These are phyloP conservation scores for Pichiaceae sp. DNA, from an alignment of 1,139 yeast genomes.

Conservation along the genomic window DNA sequence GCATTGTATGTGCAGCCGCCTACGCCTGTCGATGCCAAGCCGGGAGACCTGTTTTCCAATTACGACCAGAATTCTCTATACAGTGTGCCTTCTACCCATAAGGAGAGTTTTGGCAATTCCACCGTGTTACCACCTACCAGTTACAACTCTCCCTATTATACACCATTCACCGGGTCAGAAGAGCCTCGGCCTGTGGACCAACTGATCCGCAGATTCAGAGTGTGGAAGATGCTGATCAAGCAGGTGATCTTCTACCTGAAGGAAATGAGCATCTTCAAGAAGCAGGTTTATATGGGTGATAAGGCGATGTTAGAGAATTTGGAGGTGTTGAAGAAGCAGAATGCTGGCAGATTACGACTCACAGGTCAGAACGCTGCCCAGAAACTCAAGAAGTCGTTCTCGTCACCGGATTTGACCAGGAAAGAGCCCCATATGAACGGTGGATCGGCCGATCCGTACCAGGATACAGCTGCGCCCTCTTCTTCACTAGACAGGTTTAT, in stretches of 20 bases:
- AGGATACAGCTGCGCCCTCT: slow-evolving; percentile 4
- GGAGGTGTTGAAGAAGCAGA: slow-evolving; percentile 39
- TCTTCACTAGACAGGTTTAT: slow-evolving; percentile 32
- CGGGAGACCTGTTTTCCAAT: background rate
- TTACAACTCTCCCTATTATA: slow-evolving; percentile 24
- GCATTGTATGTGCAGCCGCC: background rate
- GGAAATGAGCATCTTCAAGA: slow-evolving; percentile 57
- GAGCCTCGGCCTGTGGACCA: slow-evolving; percentile 39
- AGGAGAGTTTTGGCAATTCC: slow-evolving; percentile 8
- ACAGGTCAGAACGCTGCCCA: slow-evolving; percentile 9
- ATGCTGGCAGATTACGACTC: slow-evolving; percentile 24
- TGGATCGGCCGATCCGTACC: background rate
- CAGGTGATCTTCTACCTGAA: slow-evolving; percentile 53
- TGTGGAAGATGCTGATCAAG: slow-evolving; percentile 64
- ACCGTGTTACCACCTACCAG: slow-evolving; percentile 21
- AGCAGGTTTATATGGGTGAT: slow-evolving; percentile 59
- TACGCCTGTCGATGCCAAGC: background rate
- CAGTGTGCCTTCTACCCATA: background rate
- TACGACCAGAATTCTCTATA: background rate
- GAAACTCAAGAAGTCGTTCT: slow-evolving; percentile 16
- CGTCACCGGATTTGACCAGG: slow-evolving; percentile 7
- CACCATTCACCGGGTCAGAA: slow-evolving; percentile 19
- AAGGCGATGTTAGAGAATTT: slow-evolving; percentile 54
- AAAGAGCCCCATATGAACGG: background rate
- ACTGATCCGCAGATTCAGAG: slow-evolving; percentile 49